A percentile compares a stretch with the other conserved stretches of the same genome.
These are phyloP conservation scores for Lunularia cruciata DNA, from an alignment of 225 moss, liverwort and hornwort genomes.

Conservation along the genomic window DNA sequence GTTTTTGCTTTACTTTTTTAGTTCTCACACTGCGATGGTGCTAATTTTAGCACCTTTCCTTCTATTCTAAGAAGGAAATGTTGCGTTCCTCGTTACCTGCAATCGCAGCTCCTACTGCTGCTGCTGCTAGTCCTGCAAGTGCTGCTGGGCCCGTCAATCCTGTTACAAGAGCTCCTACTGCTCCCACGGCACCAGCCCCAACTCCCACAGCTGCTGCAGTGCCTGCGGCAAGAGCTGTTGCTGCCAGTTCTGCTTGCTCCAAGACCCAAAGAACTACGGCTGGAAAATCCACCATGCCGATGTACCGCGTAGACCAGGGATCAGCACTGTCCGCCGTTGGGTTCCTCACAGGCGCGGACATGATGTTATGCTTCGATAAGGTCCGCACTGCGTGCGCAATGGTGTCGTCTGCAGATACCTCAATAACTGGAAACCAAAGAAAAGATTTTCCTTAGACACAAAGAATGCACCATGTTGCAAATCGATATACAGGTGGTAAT, in stretches of 20 bases:
- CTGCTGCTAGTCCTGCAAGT: conserved; percentile 66
- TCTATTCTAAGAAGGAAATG: too few relatives aligned
- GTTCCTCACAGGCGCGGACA: conserved; percentile 77
- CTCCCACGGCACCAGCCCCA: conserved; percentile 60
- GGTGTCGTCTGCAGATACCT: conserved; percentile 65
- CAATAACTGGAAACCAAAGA: conserved; percentile 58
- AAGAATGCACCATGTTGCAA: too few relatives aligned
- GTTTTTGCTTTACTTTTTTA: too few relatives aligned
- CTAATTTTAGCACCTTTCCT: too few relatives aligned
- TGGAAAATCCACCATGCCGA: conserved; percentile 88
- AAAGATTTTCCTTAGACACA: background rate
- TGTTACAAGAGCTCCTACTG: conserved; percentile 68
- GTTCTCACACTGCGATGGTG: too few relatives aligned
- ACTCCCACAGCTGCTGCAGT: conserved; percentile 50
- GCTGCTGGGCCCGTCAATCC: conserved; percentile 78
- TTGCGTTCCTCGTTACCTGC: too few relatives aligned
- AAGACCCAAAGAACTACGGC: conserved; percentile 84
- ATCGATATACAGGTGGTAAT: too few relatives aligned
- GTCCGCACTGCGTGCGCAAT: conserved; percentile 69
- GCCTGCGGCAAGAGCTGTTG: conserved; percentile 59
- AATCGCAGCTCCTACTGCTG: conserved; percentile 76
- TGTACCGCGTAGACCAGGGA: conserved; percentile 71
- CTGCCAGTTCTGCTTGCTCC: conserved; percentile 89
- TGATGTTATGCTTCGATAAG: conserved; percentile 67
- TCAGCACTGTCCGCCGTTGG: conserved; percentile 51